phyloP scores from a whole-genome alignment of 345 rosid genomes.

The Dipteronia sinensis region DNA sequence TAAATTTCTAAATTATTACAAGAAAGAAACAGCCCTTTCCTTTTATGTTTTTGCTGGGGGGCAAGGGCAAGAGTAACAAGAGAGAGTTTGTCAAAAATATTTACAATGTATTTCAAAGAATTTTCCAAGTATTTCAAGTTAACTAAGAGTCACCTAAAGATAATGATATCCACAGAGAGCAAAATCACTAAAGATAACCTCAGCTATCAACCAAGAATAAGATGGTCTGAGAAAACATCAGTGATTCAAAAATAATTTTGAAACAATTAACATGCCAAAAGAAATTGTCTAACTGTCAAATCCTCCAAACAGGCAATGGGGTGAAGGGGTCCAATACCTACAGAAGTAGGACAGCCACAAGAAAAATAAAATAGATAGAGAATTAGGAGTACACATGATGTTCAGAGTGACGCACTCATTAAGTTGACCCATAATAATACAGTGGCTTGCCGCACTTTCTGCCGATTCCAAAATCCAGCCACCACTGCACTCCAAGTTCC shows the following conservation, averaged over 20 bases:
- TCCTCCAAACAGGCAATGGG: not conserved
- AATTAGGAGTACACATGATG: too few relatives aligned
- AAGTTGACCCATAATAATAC: slow-evolving; percentile 29
- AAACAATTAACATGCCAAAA: not conserved
- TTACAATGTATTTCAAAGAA: not conserved
- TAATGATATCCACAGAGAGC: not conserved
- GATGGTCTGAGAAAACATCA: not conserved
- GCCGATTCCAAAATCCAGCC: slow-evolving; percentile 46
- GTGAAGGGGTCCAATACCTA: not conserved
- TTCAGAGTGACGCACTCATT: slow-evolving; percentile 5
- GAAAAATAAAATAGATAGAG: too few relatives aligned
- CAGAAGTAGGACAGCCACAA: too few relatives aligned
- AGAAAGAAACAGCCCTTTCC: not conserved
- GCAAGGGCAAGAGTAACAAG: not conserved
- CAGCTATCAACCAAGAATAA: not conserved
- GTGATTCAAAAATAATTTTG: not conserved
- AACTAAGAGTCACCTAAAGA: not conserved
- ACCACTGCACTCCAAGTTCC: slow-evolving; percentile 57
- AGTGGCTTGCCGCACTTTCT: slow-evolving; percentile 32
- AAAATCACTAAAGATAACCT: not conserved
- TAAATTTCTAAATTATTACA: not conserved
- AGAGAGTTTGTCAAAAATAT: not conserved
- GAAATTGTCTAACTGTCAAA: not conserved
- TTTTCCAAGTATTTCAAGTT: not conserved
- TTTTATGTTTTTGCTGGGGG: not conserved